These are phyloP conservation scores for Carex myosuroides DNA, from an alignment of 176 grass and related monocot genomes.

Conservation along the genomic window DNA sequence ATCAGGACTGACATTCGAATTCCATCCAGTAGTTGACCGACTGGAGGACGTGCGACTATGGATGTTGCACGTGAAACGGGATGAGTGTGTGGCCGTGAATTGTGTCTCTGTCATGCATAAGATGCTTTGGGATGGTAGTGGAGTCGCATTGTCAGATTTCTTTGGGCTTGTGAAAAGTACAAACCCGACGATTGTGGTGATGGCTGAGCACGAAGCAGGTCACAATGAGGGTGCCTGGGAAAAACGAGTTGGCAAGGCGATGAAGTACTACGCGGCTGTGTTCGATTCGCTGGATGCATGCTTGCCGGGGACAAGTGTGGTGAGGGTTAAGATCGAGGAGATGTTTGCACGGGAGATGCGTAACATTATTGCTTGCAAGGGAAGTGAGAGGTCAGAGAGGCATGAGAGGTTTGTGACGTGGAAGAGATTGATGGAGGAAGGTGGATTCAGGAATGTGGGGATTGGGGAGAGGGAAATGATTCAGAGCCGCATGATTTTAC, in stretches of 20 bases:
- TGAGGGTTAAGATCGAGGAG: constrained; percentile 73
- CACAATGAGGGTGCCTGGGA: constrained; percentile 59
- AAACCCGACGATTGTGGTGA: constrained; percentile 50
- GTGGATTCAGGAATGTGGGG: constrained; percentile 49
- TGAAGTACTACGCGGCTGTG: constrained; percentile 60
- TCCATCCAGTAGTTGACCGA: constrained; percentile 79
- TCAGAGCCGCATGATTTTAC: constrained; percentile 70
- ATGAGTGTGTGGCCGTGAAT: constrained; percentile 83
- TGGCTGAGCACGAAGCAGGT: constrained; percentile 63
- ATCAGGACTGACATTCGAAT: constrained; percentile 66
- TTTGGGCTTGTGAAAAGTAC: constrained; percentile 57
- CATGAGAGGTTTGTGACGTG: constrained; percentile 65
- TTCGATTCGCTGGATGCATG: constrained; percentile 64
- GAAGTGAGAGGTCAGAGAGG: constrained; percentile 49
- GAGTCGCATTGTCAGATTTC: constrained; percentile 50
- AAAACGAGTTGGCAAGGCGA: constrained; percentile 42
- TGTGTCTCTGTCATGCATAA: constrained; percentile 63
- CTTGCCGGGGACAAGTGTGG: constrained; percentile 29
- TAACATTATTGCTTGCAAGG: constrained; percentile 76
- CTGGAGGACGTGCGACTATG: constrained; percentile 94
- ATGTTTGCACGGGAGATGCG: constrained; percentile 88
- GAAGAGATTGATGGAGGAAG: constrained; percentile 67
- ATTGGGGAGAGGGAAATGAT: constrained; percentile 75
- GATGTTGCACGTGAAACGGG: constrained; percentile 99
- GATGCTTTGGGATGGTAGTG: constrained; percentile 51